Conservation (phyloP, 2,329 filamentous ascomycete genomes). For the Trichoderma koningiopsis region DNA sequence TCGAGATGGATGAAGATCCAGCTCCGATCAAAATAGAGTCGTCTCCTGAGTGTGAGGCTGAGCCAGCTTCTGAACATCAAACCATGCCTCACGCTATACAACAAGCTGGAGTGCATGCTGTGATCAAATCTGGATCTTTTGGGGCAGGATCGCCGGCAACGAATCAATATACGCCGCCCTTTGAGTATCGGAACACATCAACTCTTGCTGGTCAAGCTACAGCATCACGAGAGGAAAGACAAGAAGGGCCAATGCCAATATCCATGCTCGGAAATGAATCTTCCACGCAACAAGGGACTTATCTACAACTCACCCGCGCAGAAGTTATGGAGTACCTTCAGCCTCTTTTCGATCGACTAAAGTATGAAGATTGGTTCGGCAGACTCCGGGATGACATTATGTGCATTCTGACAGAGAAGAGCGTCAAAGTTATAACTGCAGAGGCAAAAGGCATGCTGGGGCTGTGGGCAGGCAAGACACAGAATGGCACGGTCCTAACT, state of each 20-base stretch:
- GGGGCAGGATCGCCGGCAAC: neutral
- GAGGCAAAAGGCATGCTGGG: neutral
- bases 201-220: neutral
- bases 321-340: neutral
- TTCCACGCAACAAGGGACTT: neutral
- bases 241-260: neutral
- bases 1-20: neutral
- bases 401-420: neutral
- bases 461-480: neutral
- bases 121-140: neutral
- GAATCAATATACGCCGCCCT: neutral
- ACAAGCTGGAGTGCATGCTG: neutral
- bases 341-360: neutral
- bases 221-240: neutral
- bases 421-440: neutral
- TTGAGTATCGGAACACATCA: neutral
- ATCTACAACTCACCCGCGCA: neutral
- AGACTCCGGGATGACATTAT: neutral
- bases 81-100: neutral
- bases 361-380: neutral
- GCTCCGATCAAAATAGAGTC: neutral
- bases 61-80: neutral
- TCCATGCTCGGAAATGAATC: accelerated
- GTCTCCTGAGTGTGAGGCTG: neutral
- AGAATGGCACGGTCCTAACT: neutral